Evolutionary conservation across 2,329 filamentous ascomycete species (phyloP).

Genomic region (Periconia sp.): DNA sequence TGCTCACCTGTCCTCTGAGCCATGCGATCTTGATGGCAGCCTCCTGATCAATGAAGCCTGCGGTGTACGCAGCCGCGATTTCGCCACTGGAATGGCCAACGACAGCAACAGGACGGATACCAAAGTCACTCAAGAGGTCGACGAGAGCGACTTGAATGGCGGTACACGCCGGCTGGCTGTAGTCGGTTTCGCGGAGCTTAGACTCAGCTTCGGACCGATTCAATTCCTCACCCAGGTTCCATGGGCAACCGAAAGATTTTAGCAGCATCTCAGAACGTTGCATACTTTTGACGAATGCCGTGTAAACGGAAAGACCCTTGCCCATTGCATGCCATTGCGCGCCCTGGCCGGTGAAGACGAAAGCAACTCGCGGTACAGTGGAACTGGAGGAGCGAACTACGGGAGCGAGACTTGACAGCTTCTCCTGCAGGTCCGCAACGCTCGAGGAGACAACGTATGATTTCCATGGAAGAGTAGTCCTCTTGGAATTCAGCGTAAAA

Average conservation of each 20-base stretch:
- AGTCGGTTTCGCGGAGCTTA: too few species aligned
- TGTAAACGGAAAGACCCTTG: constrained; percentile 26
- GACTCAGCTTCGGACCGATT: too few species aligned
- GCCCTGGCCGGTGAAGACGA: constrained; percentile 46
- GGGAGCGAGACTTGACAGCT: not conserved
- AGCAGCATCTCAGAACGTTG: not conserved
- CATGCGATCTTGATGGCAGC: constrained; percentile 25
- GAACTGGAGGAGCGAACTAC: not conserved
- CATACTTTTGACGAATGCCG: not conserved
- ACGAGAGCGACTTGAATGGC: constrained; percentile 16
- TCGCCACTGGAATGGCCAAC: constrained; percentile 26
- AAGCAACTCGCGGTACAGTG: constrained; percentile 13
- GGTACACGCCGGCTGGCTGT: constrained; percentile 16
- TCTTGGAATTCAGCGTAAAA: constrained; percentile 25
- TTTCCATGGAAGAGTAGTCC: constrained; percentile 13
- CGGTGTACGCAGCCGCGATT: constrained; percentile 28
- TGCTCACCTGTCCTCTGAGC: constrained; percentile 14
- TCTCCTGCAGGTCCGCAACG: not conserved
- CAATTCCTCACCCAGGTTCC: not conserved
- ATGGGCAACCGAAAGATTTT: not conserved
- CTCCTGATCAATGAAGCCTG: constrained; percentile 15
- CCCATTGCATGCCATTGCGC: constrained; percentile 46
- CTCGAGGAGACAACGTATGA: not conserved
- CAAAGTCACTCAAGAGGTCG: constrained; percentile 7
- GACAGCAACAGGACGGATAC: constrained; percentile 13